These are phyloP conservation scores for Suhomyces canberraensis DNA, from an alignment of 805 yeast genomes.

Conservation along the genomic window DNA sequence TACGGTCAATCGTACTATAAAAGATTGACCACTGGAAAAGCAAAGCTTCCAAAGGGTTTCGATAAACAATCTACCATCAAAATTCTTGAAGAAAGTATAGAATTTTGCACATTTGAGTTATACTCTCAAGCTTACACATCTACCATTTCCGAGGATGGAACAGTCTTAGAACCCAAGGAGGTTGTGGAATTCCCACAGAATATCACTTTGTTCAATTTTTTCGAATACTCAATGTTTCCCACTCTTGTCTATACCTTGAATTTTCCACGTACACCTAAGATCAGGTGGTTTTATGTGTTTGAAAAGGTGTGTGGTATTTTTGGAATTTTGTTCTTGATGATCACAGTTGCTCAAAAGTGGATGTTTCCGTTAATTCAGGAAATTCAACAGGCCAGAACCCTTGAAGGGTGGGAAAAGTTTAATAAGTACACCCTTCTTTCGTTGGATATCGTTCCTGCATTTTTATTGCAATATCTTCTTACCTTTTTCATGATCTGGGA, in stretches of 20 bases:
- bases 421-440: slow-evolving; percentile 54
- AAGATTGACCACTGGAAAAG: slow-evolving; percentile 35
- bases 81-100: slow-evolving; percentile 42
- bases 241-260: slow-evolving; percentile 79
- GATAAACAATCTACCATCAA: slow-evolving; percentile 5
- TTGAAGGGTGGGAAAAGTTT: slow-evolving; percentile 46
- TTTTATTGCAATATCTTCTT: slow-evolving; percentile 69
- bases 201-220: slow-evolving; percentile 61
- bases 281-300: slow-evolving; percentile 66
- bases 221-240: slow-evolving; percentile 83
- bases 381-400: slow-evolving; percentile 51
- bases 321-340: slow-evolving; percentile 83
- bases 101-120: slow-evolving; percentile 73
- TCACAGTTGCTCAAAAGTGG: slow-evolving; percentile 68
- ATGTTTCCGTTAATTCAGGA: slow-evolving; percentile 70
- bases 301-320: slow-evolving; percentile 76
- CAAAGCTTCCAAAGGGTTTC: slow-evolving; percentile 10
- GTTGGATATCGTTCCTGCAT: slow-evolving; percentile 76
- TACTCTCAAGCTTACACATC: slow-evolving; percentile 47
- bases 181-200: slow-evolving; percentile 63
- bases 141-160: slow-evolving; percentile 9
- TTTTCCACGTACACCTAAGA: slow-evolving; percentile 69
- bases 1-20: slow-evolving; percentile 39
- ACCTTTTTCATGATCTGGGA: slow-evolving; percentile 95
- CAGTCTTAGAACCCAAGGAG: slow-evolving; percentile 5